A percentile compares a stretch with the other conserved stretches of the same genome.
phyloP scores from a whole-genome alignment of 164 flowering plant species.

The Magnolia kwangsiensis region DNA sequence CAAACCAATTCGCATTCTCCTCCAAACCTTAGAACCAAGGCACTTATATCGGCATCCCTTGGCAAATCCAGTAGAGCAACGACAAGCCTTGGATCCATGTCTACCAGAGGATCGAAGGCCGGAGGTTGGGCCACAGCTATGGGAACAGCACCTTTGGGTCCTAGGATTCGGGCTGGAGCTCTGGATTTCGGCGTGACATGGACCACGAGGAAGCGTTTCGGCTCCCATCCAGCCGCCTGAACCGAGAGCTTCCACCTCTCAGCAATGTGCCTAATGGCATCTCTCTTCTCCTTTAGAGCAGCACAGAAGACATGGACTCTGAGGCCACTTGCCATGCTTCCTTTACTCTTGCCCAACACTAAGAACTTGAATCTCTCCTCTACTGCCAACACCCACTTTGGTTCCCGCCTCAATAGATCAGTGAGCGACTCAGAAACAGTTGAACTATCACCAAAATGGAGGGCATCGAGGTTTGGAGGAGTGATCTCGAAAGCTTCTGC shows the following conservation, averaged over 20 bases:
- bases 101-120: slow-evolving; percentile 69
- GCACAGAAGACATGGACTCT: slow-evolving; percentile 87
- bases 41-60: slow-evolving; percentile 86
- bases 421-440: slow-evolving; percentile 51
- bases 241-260: slow-evolving; percentile 93
- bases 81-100: slow-evolving; percentile 97
- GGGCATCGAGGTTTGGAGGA: slow-evolving; percentile 68
- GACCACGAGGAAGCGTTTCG: slow-evolving; percentile 71
- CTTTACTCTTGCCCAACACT: slow-evolving; percentile 72
- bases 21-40: slow-evolving; percentile 88
- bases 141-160: slow-evolving; percentile 44
- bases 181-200: slow-evolving; percentile 86
- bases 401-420: slow-evolving; percentile 77
- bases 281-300: slow-evolving; percentile 82
- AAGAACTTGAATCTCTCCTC: slow-evolving; percentile 88
- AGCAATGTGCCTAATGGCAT: slow-evolving; percentile 81
- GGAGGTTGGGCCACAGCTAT: slow-evolving; percentile 40
- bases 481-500: slow-evolving; percentile 90
- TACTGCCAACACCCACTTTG: slow-evolving; percentile 86
- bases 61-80: slow-evolving; percentile 89
- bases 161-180: slow-evolving; percentile 70
- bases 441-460: slow-evolving; percentile 77
- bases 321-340: slow-evolving; percentile 32
- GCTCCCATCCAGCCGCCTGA: slow-evolving; percentile 93
- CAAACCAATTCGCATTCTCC: slow-evolving; percentile 97